Evolutionary conservation across 1,284 basidiomycete species (phyloP).

Genomic region (Chalciporus sp.): DNA sequence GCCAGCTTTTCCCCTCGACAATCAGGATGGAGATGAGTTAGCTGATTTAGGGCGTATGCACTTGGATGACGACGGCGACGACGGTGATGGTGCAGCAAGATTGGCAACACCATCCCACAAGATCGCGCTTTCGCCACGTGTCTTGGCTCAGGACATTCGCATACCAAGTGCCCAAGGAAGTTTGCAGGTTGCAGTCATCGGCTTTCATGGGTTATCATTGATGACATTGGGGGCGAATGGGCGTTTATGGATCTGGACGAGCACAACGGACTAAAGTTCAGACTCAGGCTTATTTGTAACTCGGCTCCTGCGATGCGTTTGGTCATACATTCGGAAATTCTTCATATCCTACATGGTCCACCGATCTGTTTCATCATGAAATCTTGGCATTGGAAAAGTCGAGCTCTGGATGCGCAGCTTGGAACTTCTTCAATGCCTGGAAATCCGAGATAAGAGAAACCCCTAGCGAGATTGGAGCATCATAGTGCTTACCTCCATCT

Average conservation of each 20-base stretch:
- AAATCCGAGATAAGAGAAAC: constrained; percentile 5
- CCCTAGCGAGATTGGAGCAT: neutral
- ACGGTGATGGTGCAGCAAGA: constrained; percentile 14
- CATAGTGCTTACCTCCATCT: constrained; percentile 66
- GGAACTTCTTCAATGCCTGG: constrained; percentile 87
- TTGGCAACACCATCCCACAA: constrained; percentile 4
- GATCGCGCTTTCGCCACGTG: constrained; percentile 24
- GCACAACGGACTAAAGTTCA: constrained; percentile 16
- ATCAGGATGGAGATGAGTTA: constrained; percentile 21
- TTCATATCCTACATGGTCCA: neutral
- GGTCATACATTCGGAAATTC: neutral
- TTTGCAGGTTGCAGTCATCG: constrained; percentile 43
- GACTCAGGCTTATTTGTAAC: neutral
- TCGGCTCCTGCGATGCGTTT: neutral
- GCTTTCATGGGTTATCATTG: constrained; percentile 45
- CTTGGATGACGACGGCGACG: constrained; percentile 35
- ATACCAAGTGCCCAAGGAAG: constrained; percentile 11
- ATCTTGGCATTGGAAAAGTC: constrained; percentile 94
- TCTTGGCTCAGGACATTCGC: constrained; percentile 20
- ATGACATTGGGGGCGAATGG: constrained; percentile 29
- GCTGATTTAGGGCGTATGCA: constrained; percentile 18
- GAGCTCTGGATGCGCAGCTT: constrained; percentile 88
- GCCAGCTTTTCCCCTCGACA: constrained; percentile 26
- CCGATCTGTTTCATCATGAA: constrained; percentile 45
- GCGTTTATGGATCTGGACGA: constrained; percentile 32